Percentiles rank a stretch among this genome's conserved stretches.
These are phyloP conservation scores for Candida buenavistaensis DNA, from an alignment of 1,139 yeast genomes.

Conservation along the genomic window DNA sequence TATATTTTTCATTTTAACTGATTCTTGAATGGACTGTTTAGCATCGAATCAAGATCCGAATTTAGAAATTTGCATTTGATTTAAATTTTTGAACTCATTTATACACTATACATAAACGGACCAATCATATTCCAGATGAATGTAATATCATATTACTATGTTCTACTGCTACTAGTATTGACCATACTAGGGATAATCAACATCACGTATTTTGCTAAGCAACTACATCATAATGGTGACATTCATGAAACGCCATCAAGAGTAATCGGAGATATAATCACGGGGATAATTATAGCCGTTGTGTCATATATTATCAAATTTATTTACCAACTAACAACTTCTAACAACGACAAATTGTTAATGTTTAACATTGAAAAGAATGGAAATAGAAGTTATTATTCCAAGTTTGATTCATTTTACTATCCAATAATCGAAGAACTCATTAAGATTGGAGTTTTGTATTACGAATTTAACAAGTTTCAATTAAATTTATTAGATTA, in stretches of 20 bases:
- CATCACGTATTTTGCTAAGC: constrained; percentile 1
- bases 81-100: too few species aligned
- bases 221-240: background rate
- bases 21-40: too few species aligned
- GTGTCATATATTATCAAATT: constrained; percentile 4
- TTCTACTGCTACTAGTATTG: constrained; percentile 2
- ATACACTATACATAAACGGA: background rate
- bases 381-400: background rate
- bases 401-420: constrained; percentile 10
- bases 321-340: background rate
- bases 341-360: background rate
- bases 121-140: background rate
- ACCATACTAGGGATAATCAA: background rate
- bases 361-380: too few species aligned
- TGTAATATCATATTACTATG: constrained; percentile 2
- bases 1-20: too few species aligned
- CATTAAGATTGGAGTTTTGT: constrained; percentile 8
- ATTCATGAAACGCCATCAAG: background rate
- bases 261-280: constrained; percentile 6
- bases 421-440: constrained; percentile 13
- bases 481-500: constrained; percentile 6
- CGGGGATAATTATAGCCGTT: constrained; percentile 9
- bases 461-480: constrained; percentile 8
- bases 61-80: too few species aligned
- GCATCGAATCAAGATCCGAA: too few species aligned